These are phyloP conservation scores for Clonostachys byssicola DNA, from an alignment of 2,329 filamentous ascomycete species.

Conservation along the genomic window DNA sequence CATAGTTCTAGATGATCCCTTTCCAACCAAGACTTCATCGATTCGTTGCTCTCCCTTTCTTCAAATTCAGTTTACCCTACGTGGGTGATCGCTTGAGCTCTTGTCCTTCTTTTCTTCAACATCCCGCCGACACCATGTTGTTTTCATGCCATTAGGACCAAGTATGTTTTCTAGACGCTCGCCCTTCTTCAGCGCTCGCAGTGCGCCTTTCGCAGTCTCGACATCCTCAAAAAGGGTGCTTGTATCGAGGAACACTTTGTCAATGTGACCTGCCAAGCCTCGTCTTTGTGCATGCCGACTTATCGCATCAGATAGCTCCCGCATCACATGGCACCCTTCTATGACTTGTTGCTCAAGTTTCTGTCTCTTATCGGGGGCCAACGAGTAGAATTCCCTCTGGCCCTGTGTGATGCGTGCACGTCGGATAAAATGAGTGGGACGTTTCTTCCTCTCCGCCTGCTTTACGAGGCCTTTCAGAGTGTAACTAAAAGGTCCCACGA, in stretches of 20 bases:
- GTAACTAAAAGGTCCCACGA: slow-evolving; percentile 58
- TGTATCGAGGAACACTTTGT: slow-evolving; percentile 17
- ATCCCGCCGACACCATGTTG: neutral
- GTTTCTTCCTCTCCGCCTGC: slow-evolving; percentile 47
- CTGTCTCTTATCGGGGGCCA: slow-evolving; percentile 26
- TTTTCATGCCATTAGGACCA: neutral
- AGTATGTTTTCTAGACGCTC: slow-evolving; percentile 22
- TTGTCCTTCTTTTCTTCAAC: neutral
- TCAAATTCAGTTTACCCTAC: neutral
- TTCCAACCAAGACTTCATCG: neutral
- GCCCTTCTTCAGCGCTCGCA: slow-evolving; percentile 39
- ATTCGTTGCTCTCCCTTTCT: neutral
- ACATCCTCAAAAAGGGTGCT: slow-evolving; percentile 41
- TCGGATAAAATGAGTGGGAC: slow-evolving; percentile 49
- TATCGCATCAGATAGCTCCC: slow-evolving; percentile 20
- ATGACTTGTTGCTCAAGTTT: slow-evolving; percentile 14
- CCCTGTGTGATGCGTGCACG: slow-evolving; percentile 56
- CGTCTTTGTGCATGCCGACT: slow-evolving; percentile 23
- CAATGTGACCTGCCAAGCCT: slow-evolving; percentile 28
- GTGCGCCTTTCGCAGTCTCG: slow-evolving; percentile 35
- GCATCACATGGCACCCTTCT: slow-evolving; percentile 24
- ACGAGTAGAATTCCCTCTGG: slow-evolving; percentile 32
- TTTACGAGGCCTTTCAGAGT: slow-evolving; percentile 61
- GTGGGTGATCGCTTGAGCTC: neutral
- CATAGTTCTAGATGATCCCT: too few relatives aligned